These are phyloP conservation scores for Globisporangium orthogonon DNA, from an alignment of 352 stramenopile species.

Conservation along the genomic window DNA sequence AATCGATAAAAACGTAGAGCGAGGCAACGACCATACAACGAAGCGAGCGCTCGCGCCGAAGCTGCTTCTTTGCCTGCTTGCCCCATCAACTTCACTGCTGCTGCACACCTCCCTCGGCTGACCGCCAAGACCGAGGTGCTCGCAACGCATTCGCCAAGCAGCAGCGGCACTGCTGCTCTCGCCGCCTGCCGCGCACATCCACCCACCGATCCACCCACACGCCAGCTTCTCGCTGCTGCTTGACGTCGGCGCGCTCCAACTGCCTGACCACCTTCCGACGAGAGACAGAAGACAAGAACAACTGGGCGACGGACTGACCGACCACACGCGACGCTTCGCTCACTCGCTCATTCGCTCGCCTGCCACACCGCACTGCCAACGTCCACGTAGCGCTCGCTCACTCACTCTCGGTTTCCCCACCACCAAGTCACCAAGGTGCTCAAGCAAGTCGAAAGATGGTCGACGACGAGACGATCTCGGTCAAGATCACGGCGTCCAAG, in stretches of 20 bases:
- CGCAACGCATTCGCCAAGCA: constrained; percentile 1
- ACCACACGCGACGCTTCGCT: neutral
- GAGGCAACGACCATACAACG: neutral
- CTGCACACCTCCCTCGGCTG: no score
- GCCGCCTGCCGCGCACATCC: neutral
- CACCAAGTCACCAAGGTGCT: constrained; percentile 2
- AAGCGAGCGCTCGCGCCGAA: no score
- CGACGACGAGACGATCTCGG: constrained; percentile 56
- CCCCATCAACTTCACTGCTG: neutral
- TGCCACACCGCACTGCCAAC: no score
- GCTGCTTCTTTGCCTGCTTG: no score
- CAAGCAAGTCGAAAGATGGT: constrained; percentile 28
- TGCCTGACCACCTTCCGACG: neutral
- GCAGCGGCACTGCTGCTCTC: neutral
- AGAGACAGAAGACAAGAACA: no score
- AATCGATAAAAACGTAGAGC: neutral
- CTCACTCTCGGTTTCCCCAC: neutral
- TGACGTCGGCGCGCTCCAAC: neutral
- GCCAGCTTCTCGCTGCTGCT: neutral
- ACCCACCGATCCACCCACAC: no score
- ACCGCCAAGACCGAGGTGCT: neutral
- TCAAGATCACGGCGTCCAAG: constrained; percentile 57
- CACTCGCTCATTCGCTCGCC: neutral
- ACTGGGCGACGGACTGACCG: neutral
- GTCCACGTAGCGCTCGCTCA: neutral